These are phyloP conservation scores for Helotiales sp. DNA, from an alignment of 2,329 filamentous ascomycete genomes.

Conservation along the genomic window DNA sequence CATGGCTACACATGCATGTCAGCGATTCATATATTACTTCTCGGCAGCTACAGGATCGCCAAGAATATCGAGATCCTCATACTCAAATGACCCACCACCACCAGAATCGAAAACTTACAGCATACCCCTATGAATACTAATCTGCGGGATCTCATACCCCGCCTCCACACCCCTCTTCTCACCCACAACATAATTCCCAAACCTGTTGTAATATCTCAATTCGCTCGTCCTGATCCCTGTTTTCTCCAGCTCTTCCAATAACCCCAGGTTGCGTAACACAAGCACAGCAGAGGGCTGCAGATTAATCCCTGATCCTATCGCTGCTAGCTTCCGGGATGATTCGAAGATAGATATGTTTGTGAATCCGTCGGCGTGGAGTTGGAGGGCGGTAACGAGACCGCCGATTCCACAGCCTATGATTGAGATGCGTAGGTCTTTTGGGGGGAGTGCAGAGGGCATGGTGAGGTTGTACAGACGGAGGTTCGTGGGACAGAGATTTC, in stretches of 20 bases:
- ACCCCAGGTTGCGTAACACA: constrained; percentile 44
- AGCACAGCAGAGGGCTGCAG: constrained; percentile 47
- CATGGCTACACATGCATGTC: too few relatives aligned
- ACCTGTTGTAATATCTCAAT: constrained; percentile 45
- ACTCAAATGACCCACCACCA: background rate
- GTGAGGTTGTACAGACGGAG: background rate
- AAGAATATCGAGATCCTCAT: background rate
- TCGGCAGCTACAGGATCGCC: too few relatives aligned
- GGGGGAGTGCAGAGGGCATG: too few relatives aligned
- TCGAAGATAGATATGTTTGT: constrained; percentile 46
- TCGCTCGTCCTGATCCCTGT: constrained; percentile 44
- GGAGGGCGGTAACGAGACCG: constrained; percentile 29
- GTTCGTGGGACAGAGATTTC: background rate
- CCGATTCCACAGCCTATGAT: constrained; percentile 37
- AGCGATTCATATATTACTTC: background rate
- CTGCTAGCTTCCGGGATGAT: constrained; percentile 41
- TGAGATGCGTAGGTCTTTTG: constrained; percentile 23
- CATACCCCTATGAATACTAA: constrained; percentile 46
- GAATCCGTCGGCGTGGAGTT: constrained; percentile 36
- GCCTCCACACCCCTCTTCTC: constrained; percentile 43
- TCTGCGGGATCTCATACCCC: constrained; percentile 44
- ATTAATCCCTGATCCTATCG: constrained; percentile 47
- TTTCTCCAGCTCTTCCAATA: constrained; percentile 41
- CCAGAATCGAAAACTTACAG: constrained; percentile 23
- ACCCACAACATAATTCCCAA: constrained; percentile 43